Conservation (phyloP, 352 stramenopile species). For the Stramenopiles sp. region DNA sequence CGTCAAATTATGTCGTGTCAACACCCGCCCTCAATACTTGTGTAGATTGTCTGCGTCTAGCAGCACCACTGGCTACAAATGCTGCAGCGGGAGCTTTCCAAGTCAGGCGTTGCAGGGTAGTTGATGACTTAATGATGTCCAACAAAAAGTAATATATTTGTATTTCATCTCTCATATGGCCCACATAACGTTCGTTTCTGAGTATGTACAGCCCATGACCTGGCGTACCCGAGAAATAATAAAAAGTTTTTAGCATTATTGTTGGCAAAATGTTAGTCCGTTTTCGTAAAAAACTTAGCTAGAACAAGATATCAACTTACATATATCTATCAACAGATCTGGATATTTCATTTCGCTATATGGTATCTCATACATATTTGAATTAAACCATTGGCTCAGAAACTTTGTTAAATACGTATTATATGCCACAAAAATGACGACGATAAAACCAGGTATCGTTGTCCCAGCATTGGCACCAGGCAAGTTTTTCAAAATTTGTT, state of each 20-base stretch:
- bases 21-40: no score
- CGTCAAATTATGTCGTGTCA: no score
- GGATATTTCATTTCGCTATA: background rate
- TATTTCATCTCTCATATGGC: background rate
- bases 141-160: background rate
- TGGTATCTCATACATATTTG: background rate
- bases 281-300: no score
- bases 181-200: background rate
- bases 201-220: background rate
- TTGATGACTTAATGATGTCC: background rate
- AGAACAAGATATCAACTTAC: no score
- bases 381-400: background rate
- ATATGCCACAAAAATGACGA: background rate
- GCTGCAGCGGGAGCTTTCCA: background rate
- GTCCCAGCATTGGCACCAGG: background rate
- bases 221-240: no score
- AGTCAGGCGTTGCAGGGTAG: background rate
- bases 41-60: no score
- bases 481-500: background rate
- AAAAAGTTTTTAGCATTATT: no score
- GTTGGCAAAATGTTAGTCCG: no score
- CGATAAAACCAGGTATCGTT: no score
- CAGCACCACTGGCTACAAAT: no score
- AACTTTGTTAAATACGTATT: background rate
- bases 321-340: background rate